Conservation (phyloP, 768 basidiomycete genomes). For the Mycena filopes region DNA sequence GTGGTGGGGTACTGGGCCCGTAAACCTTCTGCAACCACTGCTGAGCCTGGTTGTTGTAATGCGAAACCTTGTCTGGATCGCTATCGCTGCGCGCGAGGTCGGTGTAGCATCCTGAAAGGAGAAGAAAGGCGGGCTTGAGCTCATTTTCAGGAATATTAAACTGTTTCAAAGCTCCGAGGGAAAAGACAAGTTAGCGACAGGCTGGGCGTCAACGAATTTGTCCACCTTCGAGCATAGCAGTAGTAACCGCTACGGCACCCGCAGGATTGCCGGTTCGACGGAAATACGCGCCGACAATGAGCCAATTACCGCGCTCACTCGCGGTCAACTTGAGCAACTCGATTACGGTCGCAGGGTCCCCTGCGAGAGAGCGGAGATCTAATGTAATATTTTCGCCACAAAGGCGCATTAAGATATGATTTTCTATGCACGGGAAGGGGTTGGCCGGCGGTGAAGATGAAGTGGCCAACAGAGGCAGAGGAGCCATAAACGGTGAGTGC, state of each 20-base stretch:
- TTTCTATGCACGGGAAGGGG: conserved; percentile 37
- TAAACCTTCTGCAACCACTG: conserved; percentile 63
- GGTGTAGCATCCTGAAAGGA: conserved; percentile 64
- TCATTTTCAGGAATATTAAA: conserved; percentile 48
- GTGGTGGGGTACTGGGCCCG: conserved; percentile 38
- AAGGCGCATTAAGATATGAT: conserved; percentile 46
- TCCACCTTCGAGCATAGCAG: conserved; percentile 60
- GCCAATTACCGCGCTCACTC: conserved; percentile 64
- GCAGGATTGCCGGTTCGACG: conserved; percentile 57
- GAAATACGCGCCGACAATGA: conserved; percentile 64
- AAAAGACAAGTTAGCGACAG: conserved; percentile 14
- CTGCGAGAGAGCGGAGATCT: conserved; percentile 54
- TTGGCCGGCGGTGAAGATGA: conserved; percentile 21
- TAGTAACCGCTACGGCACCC: conserved; percentile 56
- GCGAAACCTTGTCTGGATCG: conserved; percentile 40
- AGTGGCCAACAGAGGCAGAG: conserved; percentile 7
- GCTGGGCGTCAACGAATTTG: conserved; percentile 9
- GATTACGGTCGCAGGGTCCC: conserved; percentile 58
- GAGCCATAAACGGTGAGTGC: conserved; percentile 12
- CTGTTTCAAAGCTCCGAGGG: conserved; percentile 50
- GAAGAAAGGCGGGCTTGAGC: conserved; percentile 61
- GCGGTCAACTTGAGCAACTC: conserved; percentile 54
- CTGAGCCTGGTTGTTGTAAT: conserved; percentile 53
- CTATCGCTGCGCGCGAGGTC: conserved; percentile 51
- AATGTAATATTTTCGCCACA: conserved; percentile 54